Base-by-base conservation (phyloP, 140 eudicot genomes). In the Stevia rebaudiana region DNA sequence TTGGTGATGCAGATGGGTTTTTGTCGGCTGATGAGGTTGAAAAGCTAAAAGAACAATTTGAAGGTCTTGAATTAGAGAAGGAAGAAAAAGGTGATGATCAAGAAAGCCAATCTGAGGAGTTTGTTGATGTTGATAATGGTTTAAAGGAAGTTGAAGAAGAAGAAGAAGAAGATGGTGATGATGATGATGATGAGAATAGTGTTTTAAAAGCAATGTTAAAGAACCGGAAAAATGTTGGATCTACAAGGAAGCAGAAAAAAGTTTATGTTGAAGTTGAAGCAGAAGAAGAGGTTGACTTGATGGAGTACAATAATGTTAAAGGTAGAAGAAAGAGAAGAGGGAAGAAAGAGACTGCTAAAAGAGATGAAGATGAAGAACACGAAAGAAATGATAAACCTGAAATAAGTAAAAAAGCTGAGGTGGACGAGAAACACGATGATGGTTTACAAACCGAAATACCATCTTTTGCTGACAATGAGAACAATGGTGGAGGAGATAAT, bases 221-320 rank as follows among this genome's bases (percentile, higher is more conserved):
- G 73, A 87, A 52, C 40, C 79, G 54, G 71, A 84, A 77, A 33
- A 77, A 77, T 16, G 23, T 62, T 58, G 77, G 61, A 48, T 9
- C 69, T 1, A 65, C 35, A n/a, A 75, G 74, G 19, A 74, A 71
- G 74, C 66, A 68, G 28, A 48, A 73, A 64, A 73, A 79, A 46
- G 61, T 63, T 74, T 72, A 71, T 55, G 80, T 63, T 60, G 90
- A 78, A 69, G 70, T 52, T 52, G 82, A 79, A 59, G 58, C 25
- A 39, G 86, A 85, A 65, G 87, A 85, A 65, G 98, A 91, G 66
- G 68, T 69, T 24, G 96, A 87, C 60, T 74, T 81, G 76, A 87
- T 85, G 95, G 89, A 81, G 51, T 85, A 88, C 60, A 85, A 92
- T 77, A 82, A 88, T 43, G 39, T 51, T 33, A 88, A 76, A 75